Evolutionary conservation across 2,329 filamentous ascomycete genomes (phyloP).

Genomic region (Phaeosphaeriaceae sp.): DNA sequence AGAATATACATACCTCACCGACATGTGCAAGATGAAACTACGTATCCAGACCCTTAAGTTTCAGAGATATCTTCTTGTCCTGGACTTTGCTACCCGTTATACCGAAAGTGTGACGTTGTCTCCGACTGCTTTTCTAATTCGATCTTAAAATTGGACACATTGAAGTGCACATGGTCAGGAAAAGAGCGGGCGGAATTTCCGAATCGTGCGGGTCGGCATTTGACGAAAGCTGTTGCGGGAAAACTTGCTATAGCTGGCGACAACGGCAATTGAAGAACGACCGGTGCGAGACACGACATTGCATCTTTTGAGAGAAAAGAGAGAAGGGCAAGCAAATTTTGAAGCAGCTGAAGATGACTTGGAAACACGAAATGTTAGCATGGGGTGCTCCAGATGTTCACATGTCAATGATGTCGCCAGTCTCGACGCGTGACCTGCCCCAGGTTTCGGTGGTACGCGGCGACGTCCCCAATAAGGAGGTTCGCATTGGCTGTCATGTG

Average conservation of each 20-base stretch:
- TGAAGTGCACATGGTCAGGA: neutral
- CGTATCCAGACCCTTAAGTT: too few relatives aligned
- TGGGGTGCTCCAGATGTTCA: slow-evolving; percentile 21
- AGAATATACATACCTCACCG: too few relatives aligned
- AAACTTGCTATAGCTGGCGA: neutral
- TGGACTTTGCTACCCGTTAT: too few relatives aligned
- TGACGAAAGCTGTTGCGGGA: neutral
- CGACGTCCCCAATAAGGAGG: slow-evolving; percentile 14
- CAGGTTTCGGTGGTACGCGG: slow-evolving; percentile 17
- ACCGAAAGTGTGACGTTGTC: too few relatives aligned
- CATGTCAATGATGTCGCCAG: slow-evolving; percentile 23
- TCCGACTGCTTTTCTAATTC: neutral
- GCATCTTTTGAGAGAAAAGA: neutral
- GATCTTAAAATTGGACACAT: neutral
- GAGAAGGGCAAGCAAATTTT: neutral
- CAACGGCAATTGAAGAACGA: neutral
- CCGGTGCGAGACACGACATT: neutral
- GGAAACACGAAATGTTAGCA: neutral
- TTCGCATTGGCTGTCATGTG: slow-evolving; percentile 20
- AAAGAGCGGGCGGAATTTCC: neutral
- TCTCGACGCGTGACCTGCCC: slow-evolving; percentile 27
- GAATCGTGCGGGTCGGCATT: neutral
- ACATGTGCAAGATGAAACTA: too few relatives aligned
- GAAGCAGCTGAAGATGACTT: neutral
- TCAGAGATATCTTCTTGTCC: too few relatives aligned